These are phyloP conservation scores for Boletellus ananiceps DNA, from an alignment of 768 basidiomycete species.

Conservation along the genomic window DNA sequence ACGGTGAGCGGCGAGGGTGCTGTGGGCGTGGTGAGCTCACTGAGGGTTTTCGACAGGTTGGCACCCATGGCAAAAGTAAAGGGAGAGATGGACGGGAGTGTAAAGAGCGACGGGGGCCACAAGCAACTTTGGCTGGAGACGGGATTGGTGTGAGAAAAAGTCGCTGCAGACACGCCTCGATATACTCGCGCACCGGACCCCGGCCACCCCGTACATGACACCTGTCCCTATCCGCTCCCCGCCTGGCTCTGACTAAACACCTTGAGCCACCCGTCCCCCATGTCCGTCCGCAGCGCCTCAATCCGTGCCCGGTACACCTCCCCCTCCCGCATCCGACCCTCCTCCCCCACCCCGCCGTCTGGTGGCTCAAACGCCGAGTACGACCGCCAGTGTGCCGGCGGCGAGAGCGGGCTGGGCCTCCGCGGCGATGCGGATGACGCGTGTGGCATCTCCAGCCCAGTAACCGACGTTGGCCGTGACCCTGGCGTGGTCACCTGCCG, in stretches of 20 bases:
- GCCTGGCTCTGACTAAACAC: constrained; percentile 68
- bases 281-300: constrained; percentile 79
- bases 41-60: constrained; percentile 80
- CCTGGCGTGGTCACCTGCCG: constrained; percentile 26
- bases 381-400: constrained; percentile 13
- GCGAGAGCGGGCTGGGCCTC: constrained; percentile 13
- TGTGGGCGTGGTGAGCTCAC: constrained; percentile 20
- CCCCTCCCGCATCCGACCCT: constrained; percentile 43
- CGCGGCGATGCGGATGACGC: constrained; percentile 18
- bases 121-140: constrained; percentile 16
- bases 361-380: constrained; percentile 55
- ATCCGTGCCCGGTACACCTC: constrained; percentile 74
- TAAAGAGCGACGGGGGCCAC: constrained; percentile 61
- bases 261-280: constrained; percentile 87
- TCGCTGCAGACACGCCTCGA: constrained; percentile 7
- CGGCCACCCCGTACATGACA: constrained; percentile 22
- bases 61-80: constrained; percentile 59
- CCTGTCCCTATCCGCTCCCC: neutral
- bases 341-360: constrained; percentile 5
- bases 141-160: constrained; percentile 20
- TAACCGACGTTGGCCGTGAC: constrained; percentile 1
- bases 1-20: constrained; percentile 3
- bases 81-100: constrained; percentile 26
- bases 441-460: neutral
- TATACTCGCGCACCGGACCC: constrained; percentile 23